A percentile compares a stretch with the other conserved stretches of the same genome.
phyloP scores from a whole-genome alignment of 208 protist species.

The Leishmania turanica region DNA sequence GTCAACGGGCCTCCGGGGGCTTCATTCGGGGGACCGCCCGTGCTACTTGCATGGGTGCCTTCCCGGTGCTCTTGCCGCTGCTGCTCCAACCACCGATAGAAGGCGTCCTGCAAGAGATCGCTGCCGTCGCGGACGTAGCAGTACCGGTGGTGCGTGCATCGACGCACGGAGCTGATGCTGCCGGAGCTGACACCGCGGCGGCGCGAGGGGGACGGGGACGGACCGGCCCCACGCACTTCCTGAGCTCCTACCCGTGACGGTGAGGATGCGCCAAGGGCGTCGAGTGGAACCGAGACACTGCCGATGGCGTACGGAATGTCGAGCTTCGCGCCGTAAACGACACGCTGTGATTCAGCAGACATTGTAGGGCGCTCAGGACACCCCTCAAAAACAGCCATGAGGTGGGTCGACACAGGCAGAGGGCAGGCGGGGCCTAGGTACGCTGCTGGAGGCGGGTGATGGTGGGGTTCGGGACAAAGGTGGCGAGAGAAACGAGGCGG shows the following conservation, averaged over 20 bases:
- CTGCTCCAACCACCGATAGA: conserved; percentile 64
- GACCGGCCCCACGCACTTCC: background rate
- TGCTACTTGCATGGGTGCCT: background rate
- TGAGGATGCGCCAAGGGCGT: conserved; percentile 9
- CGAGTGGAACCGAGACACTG: conserved; percentile 46
- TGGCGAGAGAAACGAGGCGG: background rate
- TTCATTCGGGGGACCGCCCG: background rate
- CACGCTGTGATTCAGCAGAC: conserved; percentile 24
- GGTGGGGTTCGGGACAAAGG: background rate
- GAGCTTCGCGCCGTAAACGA: conserved; percentile 62
- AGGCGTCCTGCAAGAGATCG: conserved; percentile 49
- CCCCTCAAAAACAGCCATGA: background rate
- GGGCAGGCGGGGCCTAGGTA: background rate
- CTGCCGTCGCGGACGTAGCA: conserved; percentile 81
- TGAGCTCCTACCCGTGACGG: background rate
- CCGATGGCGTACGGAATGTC: conserved; percentile 68
- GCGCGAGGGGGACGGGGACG: background rate
- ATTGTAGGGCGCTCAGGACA: background rate
- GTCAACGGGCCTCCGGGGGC: background rate
- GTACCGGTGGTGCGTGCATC: conserved; percentile 75
- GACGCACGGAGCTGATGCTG: conserved; percentile 38
- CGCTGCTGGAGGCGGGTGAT: background rate
- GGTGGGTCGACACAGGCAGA: background rate
- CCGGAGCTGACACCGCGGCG: conserved; percentile 26
- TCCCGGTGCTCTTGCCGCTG: conserved; percentile 4